Percentiles rank a stretch among this genome's conserved stretches.
Conservation (phyloP, 495 filamentous ascomycete genomes). For the Penicillium angulare region DNA sequence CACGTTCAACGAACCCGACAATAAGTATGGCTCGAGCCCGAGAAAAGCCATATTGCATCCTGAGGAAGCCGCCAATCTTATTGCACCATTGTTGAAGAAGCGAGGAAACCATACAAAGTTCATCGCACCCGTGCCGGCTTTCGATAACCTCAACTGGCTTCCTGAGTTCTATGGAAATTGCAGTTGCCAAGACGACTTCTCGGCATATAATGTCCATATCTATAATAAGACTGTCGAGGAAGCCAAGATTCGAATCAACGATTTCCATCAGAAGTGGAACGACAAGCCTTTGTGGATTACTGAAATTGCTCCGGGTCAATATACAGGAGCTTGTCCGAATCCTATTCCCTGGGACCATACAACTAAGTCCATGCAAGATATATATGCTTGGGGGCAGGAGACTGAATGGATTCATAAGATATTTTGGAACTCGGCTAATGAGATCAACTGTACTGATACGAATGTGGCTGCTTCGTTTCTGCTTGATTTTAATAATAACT, state of each 20-base stretch:
- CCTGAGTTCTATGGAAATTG: neutral
- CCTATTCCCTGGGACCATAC: neutral
- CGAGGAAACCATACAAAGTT: neutral
- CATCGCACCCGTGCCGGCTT: neutral
- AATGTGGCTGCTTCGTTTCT: constrained; percentile 1
- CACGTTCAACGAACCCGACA: constrained; percentile 2
- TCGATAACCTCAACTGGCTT: neutral
- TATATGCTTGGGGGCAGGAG: neutral
- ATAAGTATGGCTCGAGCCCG: neutral
- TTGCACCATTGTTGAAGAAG: neutral
- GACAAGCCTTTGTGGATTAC: constrained; percentile 2
- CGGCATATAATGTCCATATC: neutral
- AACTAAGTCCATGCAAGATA: neutral
- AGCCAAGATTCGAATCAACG: neutral
- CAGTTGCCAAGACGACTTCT: neutral
- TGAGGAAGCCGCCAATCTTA: neutral
- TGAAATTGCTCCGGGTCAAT: neutral
- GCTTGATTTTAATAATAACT: neutral
- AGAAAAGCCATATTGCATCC: neutral
- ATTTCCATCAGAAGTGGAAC: neutral
- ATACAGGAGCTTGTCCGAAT: neutral
- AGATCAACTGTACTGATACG: neutral
- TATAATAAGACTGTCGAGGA: neutral
- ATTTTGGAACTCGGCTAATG: constrained; percentile 2
- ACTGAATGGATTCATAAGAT: neutral